Percentiles rank a stretch among this genome's conserved stretches.
Conservation (phyloP, 1,284 basidiomycete genomes). For the Cryptococcus sp. region DNA sequence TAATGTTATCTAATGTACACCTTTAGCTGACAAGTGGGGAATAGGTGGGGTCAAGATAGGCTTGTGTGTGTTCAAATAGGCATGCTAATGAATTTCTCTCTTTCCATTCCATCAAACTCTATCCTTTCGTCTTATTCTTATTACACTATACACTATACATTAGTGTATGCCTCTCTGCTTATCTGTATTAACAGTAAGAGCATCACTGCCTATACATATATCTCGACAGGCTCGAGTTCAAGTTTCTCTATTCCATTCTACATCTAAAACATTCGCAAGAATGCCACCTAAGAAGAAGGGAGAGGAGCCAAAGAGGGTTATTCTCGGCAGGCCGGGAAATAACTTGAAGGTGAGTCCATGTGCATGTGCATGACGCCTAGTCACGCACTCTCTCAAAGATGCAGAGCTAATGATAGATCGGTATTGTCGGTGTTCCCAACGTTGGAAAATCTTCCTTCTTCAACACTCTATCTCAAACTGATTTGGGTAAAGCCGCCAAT, state of each 20-base stretch:
- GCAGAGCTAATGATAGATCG: constrained; percentile 60
- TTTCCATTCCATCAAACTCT: background rate
- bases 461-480: constrained; percentile 89
- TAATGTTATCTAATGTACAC: background rate
- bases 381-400: background rate
- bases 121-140: background rate
- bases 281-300: constrained; percentile 79
- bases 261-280: constrained; percentile 43
- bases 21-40: background rate
- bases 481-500: constrained; percentile 93
- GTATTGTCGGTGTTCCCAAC: constrained; percentile 94
- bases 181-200: background rate
- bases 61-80: background rate
- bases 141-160: background rate
- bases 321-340: constrained; percentile 86
- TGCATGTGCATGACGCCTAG: background rate
- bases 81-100: background rate
- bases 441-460: constrained; percentile 93
- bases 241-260: background rate
- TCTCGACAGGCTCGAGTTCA: background rate
- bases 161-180: background rate
- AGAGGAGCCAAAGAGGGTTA: constrained; percentile 70
- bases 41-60: background rate
- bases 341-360: constrained; percentile 54
- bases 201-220: background rate